Percentiles rank a stretch among this genome's conserved stretches.
These are phyloP conservation scores for Medicago arabica DNA, from an alignment of 306 rosid genomes.

Conservation along the genomic window DNA sequence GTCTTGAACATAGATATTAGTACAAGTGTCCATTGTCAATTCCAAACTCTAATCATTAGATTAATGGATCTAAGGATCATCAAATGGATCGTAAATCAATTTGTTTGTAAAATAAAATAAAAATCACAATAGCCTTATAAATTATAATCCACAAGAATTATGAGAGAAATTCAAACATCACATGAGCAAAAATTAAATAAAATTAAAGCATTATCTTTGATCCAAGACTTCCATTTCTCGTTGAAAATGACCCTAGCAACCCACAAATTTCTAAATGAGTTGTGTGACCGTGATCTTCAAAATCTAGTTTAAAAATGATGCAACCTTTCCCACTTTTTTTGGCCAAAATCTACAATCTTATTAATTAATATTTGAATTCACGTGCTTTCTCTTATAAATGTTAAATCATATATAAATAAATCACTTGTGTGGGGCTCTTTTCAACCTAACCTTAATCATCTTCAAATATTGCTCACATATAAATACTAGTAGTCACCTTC, in stretches of 20 bases:
- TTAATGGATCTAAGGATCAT: neutral
- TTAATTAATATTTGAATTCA: neutral
- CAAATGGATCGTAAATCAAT: neutral
- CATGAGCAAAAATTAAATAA: neutral
- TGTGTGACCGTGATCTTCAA: conserved; percentile 6
- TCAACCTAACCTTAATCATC: conserved; percentile 14
- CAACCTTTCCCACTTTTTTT: conserved; percentile 4
- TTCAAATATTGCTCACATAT: conserved; percentile 27
- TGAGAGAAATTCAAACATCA: neutral
- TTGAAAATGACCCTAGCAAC: neutral
- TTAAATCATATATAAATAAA: neutral
- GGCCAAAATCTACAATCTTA: conserved; percentile 7
- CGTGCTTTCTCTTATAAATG: conserved; percentile 7
- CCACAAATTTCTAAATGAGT: neutral
- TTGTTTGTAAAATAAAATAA: neutral
- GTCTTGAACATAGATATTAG: neutral
- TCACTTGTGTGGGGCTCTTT: conserved; percentile 4
- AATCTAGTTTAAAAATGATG: conserved; percentile 7
- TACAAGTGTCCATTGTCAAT: neutral
- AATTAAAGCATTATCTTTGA: neutral
- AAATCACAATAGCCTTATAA: neutral
- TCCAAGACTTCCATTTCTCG: neutral
- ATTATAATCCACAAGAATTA: neutral
- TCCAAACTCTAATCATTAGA: too few species aligned
- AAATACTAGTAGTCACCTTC: conserved; percentile 31